Percentiles rank a stretch among this genome's conserved stretches.
These are phyloP conservation scores for Coemansia sp. DNA, from an alignment of 192 early-diverging fungal species.

Conservation along the genomic window DNA sequence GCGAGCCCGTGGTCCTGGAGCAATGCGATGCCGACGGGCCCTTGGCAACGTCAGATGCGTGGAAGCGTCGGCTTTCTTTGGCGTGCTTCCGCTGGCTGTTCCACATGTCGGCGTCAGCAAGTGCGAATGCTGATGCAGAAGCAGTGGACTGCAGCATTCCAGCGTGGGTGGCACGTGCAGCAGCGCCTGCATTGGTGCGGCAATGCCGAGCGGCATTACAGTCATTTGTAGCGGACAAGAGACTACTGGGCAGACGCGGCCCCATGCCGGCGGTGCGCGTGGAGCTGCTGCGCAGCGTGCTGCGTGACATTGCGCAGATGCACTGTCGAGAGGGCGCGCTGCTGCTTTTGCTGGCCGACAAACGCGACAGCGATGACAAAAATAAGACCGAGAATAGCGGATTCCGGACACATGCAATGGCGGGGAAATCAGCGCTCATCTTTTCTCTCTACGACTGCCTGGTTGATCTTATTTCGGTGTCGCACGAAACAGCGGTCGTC, in stretches of 20 bases:
- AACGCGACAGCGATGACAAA: background rate
- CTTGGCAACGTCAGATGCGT: background rate
- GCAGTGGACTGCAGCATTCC: conserved; percentile 4
- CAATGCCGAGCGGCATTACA: conserved; percentile 24
- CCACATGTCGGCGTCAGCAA: conserved; percentile 23
- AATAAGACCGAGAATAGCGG: background rate
- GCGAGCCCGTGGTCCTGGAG: conserved; percentile 28
- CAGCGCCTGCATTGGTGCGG: conserved; percentile 36
- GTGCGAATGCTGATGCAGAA: background rate
- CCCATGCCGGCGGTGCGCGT: conserved; percentile 32
- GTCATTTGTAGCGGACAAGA: conserved; percentile 21
- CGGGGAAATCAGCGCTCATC: conserved; percentile 22
- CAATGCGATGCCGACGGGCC: background rate
- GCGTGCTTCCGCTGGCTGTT: conserved; percentile 45
- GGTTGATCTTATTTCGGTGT: conserved; percentile 27
- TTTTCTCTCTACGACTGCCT: conserved; percentile 35
- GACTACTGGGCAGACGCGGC: conserved; percentile 22
- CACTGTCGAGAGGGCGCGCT: conserved; percentile 19
- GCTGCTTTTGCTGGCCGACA: conserved; percentile 9
- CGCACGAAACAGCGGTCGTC: conserved; percentile 9
- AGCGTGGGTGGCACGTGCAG: conserved; percentile 29
- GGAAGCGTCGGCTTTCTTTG: conserved; percentile 25
- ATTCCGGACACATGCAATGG: conserved; percentile 1
- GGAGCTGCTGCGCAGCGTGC: conserved; percentile 29
- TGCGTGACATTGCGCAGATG: conserved; percentile 28